Percentiles rank a stretch among this genome's conserved stretches.
These are phyloP conservation scores for Colletotrichum sp. DNA, from an alignment of 2,329 filamentous ascomycete species.

Conservation along the genomic window DNA sequence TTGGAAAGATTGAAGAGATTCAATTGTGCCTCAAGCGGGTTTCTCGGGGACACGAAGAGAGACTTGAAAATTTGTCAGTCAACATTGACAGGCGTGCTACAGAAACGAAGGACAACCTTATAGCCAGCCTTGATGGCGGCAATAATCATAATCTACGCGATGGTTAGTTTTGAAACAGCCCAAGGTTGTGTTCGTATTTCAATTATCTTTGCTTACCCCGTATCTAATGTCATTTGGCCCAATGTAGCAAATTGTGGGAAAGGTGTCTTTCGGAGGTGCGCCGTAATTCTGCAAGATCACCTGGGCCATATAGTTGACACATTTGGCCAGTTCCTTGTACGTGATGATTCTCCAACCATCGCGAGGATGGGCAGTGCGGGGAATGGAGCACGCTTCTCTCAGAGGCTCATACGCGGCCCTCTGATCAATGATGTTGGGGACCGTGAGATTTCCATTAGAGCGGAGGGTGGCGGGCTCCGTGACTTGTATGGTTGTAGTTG, in stretches of 20 bases:
- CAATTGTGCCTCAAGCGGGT: conserved; percentile 49
- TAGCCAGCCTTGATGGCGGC: conserved; percentile 42
- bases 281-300: conserved; percentile 34
- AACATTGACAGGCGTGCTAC: conserved; percentile 34
- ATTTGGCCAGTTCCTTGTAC: conserved; percentile 41
- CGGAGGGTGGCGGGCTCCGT: not conserved
- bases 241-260: conserved; percentile 50
- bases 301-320: conserved; percentile 41
- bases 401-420: conserved; percentile 36
- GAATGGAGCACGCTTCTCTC: conserved; percentile 37
- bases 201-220: conserved; percentile 5
- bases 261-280: conserved; percentile 26
- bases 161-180: not conserved
- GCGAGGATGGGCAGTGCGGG: conserved; percentile 36
- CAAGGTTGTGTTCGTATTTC: not conserved
- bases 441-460: conserved; percentile 27
- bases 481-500: not conserved
- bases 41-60: conserved; percentile 51
- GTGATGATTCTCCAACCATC: conserved; percentile 46
- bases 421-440: conserved; percentile 44
- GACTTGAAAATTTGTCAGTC: conserved; percentile 27
- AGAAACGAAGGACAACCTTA: conserved; percentile 2
- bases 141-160: conserved; percentile 31
- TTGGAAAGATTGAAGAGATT: conserved; percentile 49
- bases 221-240: conserved; percentile 48